These are phyloP conservation scores for Phellopilus nigrolimitatus DNA, from an alignment of 1,284 basidiomycete genomes.

Conservation along the genomic window DNA sequence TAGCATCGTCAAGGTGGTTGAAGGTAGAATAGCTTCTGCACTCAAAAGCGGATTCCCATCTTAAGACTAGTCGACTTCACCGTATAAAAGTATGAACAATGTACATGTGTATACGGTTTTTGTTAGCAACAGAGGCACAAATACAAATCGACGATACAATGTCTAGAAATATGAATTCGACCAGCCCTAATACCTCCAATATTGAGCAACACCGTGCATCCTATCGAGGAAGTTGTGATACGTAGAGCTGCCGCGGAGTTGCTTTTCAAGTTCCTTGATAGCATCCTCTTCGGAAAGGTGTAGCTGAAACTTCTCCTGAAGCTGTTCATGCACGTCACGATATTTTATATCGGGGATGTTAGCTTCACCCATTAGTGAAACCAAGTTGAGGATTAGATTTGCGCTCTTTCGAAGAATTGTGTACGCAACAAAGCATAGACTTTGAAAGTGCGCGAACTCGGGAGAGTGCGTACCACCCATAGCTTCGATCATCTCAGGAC, in stretches of 20 bases:
- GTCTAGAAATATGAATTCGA: too few relatives aligned
- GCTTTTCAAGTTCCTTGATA: constrained; percentile 91
- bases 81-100: constrained; percentile 1
- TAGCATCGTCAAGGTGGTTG: constrained; percentile 49
- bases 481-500: constrained; percentile 99
- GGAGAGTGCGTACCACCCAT: constrained; percentile 95
- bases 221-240: constrained; percentile 90
- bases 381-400: constrained; percentile 96
- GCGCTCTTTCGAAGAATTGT: constrained; percentile 93
- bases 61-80: background rate
- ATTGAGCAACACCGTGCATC: constrained; percentile 85
- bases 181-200: constrained; percentile 64
- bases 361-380: constrained; percentile 96
- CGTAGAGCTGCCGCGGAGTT: constrained; percentile 94
- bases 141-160: too few relatives aligned
- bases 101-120: constrained; percentile 19
- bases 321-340: constrained; percentile 79
- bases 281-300: constrained; percentile 95
- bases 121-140: constrained; percentile 9
- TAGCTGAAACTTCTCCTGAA: constrained; percentile 95
- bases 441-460: constrained; percentile 94
- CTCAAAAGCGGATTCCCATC: constrained; percentile 21
- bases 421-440: constrained; percentile 94
- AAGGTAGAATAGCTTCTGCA: constrained; percentile 53
- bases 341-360: constrained; percentile 98